Evolutionary conservation across 2,329 filamentous ascomycete species (phyloP), one percentile per base, ranked within the genome.

Genomic region (Aspergillus aculeatus): DNA sequence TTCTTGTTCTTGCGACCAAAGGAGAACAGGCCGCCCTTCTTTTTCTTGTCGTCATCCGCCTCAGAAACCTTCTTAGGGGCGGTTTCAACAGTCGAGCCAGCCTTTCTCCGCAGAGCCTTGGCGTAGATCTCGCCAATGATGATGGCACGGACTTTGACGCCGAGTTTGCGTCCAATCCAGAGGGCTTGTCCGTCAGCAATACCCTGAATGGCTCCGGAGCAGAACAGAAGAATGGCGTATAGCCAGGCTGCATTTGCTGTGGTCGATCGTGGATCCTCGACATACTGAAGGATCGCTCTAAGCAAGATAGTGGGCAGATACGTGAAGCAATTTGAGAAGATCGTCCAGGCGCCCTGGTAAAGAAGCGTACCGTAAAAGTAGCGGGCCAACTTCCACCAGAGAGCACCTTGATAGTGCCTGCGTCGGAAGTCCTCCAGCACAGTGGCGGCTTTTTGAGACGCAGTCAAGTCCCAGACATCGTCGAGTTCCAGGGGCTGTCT

Each of bases 111-210:
- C 19, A 99, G 83, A 1, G 95, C 92, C 78, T 99, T 99, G 59
- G 92, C 91, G 74, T 99, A 99, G 50, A 99, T 95, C 71, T 99
- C 95, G 57, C 95, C 95, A 66, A 99, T 92, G 63, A 99, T 92
- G 71, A 99, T 95, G 54, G 95, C 93, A 63, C 94, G 89, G 48
- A 98, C 83, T 62, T 92, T 89, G 68, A 99, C 94, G 77, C 93
- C 97, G 62, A 98, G 90, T 76, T 92, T 96, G 58, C 95, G 89
- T 16, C 95, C 95, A 60, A 96, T 89, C 90, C 91, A 99, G 0
- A 99, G 82, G 9, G 92, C 91, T 74, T 95, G 90, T 21, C 90
- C 91, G 75, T 95, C 92, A 32, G 88, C 88, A 23, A 96, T 82
- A 5, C 94, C 95, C 60, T 92, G 90, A 24, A 95, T 79, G 47